These are phyloP conservation scores for Isochrysis galbana DNA, from an alignment of 78 protist genomes.

Conservation along the genomic window DNA sequence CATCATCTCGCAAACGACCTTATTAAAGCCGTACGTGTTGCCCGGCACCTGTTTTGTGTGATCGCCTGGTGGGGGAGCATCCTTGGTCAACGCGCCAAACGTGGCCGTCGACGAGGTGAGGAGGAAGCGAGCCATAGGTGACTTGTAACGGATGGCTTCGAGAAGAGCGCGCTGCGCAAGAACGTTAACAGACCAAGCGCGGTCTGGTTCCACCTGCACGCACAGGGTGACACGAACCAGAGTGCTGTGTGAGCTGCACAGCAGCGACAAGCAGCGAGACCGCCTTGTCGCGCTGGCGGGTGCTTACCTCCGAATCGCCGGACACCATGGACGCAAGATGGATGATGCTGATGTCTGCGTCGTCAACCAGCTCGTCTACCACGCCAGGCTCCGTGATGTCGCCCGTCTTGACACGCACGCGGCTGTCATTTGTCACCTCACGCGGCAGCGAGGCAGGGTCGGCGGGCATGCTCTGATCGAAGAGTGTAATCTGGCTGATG, in stretches of 20 bases:
- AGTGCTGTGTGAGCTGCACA: too few relatives aligned
- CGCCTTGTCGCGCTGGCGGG: too few relatives aligned
- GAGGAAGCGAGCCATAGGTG: neutral
- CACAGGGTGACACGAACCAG: too few relatives aligned
- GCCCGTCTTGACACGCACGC: neutral
- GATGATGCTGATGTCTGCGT: neutral
- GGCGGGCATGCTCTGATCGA: neutral
- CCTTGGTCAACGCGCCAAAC: neutral
- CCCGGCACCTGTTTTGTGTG: neutral
- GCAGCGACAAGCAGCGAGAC: too few relatives aligned
- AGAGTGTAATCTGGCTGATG: neutral
- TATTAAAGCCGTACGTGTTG: constrained; percentile 6
- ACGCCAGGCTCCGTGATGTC: neutral
- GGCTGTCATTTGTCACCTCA: neutral
- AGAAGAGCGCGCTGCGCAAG: neutral
- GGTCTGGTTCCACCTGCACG: neutral
- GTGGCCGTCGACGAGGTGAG: constrained; percentile 20
- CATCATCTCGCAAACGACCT: constrained; percentile 32
- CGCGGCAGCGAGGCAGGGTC: neutral
- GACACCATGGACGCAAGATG: constrained; percentile 8
- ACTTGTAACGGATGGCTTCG: neutral
- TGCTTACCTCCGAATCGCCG: constrained; percentile 7
- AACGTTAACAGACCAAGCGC: neutral
- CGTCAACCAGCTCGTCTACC: neutral
- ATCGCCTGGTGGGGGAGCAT: neutral